Evolutionary conservation across 2,329 filamentous ascomycete species (phyloP).

Genomic region (Grosmannia clavigera): DNA sequence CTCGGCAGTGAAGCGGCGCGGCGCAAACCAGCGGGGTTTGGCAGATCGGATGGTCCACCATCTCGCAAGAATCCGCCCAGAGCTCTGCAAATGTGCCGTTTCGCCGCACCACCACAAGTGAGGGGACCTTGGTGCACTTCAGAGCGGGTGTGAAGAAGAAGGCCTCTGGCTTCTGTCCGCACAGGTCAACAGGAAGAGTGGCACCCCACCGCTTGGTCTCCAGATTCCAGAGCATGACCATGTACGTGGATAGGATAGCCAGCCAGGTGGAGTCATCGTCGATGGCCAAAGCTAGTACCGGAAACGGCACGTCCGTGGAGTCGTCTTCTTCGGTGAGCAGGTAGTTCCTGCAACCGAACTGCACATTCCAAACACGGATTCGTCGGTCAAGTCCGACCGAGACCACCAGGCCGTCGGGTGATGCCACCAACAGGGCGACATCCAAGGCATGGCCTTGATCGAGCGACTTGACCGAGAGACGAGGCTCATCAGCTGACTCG

Average conservation of each 20-base stretch:
- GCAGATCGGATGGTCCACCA: slow-evolving; percentile 35
- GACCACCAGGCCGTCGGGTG: slow-evolving; percentile 50
- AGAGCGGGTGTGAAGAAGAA: slow-evolving; percentile 47
- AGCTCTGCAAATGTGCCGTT: slow-evolving; percentile 53
- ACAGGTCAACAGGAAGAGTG: slow-evolving; percentile 40
- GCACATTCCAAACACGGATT: slow-evolving; percentile 54
- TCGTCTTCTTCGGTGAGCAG: slow-evolving; percentile 26
- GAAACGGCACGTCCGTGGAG: slow-evolving; percentile 31
- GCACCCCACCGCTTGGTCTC: slow-evolving; percentile 42
- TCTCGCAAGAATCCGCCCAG: slow-evolving; percentile 30
- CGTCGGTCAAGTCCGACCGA: slow-evolving; percentile 59
- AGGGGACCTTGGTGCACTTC: slow-evolving; percentile 22
- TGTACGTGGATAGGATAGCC: slow-evolving; percentile 48
- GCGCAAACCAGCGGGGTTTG: slow-evolving; percentile 39
- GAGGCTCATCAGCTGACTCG: slow-evolving; percentile 22
- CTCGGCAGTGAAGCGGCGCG: slow-evolving; percentile 21
- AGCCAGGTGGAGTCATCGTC: slow-evolving; percentile 53
- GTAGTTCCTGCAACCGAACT: slow-evolving; percentile 27
- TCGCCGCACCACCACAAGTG: slow-evolving; percentile 48
- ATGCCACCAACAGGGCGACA: slow-evolving; percentile 51
- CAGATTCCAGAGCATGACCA: slow-evolving; percentile 53
- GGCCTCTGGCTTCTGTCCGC: slow-evolving; percentile 45
- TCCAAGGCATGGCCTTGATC: slow-evolving; percentile 55
- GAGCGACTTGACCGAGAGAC: slow-evolving; percentile 49
- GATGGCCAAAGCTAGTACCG: slow-evolving; percentile 50